These are phyloP conservation scores for Sporothrix mexicana DNA, from an alignment of 2,329 filamentous ascomycete genomes.

Conservation along the genomic window DNA sequence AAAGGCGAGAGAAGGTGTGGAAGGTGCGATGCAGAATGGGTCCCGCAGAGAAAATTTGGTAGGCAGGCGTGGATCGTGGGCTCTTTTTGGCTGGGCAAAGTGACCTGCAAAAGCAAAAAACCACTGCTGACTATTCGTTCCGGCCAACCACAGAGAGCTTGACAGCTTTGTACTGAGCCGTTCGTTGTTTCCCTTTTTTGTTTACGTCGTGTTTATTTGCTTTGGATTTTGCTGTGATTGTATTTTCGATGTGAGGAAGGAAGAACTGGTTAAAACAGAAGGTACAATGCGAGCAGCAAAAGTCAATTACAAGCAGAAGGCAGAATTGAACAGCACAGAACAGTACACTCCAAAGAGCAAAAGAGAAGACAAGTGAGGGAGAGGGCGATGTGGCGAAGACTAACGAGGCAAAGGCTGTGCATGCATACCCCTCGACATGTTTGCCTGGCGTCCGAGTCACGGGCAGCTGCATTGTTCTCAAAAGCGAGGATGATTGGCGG, in stretches of 20 bases:
- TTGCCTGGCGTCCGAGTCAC: slow-evolving; percentile 25
- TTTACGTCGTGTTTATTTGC: not conserved
- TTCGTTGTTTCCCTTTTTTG: not conserved
- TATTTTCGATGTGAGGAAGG: not conserved
- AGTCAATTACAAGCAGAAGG: not conserved
- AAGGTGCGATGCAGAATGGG: slow-evolving; percentile 31
- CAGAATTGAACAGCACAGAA: not conserved
- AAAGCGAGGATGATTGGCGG: not conserved
- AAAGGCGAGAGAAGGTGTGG: slow-evolving; percentile 6
- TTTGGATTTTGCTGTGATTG: not conserved
- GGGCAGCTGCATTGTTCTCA: not conserved
- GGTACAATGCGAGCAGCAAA: not conserved
- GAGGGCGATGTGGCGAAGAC: slow-evolving; percentile 20
- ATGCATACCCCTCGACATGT: slow-evolving; percentile 3
- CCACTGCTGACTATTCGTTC: slow-evolving; percentile 18
- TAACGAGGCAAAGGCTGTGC: slow-evolving; percentile 30
- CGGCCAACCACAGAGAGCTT: not conserved
- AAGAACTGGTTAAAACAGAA: not conserved
- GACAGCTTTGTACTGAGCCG: too few species aligned
- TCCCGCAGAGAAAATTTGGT: slow-evolving; percentile 27
- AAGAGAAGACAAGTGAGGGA: not conserved
- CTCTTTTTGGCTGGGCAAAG: not conserved
- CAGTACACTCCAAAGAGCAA: not conserved
- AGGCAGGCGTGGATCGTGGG: slow-evolving; percentile 32
- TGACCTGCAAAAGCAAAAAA: not conserved